Conservation (phyloP, 495 filamentous ascomycete species). For the Neurospora cerealis region DNA sequence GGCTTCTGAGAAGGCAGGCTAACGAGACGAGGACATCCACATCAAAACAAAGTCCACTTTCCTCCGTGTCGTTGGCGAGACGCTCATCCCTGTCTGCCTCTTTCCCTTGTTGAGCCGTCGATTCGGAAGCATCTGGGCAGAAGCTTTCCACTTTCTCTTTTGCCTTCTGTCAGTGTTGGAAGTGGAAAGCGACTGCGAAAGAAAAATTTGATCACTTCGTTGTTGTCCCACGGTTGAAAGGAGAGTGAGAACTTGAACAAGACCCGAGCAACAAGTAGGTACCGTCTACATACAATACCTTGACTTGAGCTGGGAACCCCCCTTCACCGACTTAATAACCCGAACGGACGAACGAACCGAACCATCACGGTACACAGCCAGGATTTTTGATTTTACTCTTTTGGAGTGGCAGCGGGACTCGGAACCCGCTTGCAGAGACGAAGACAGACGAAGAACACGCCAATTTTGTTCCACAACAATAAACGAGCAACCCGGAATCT, state of each 20-base stretch:
- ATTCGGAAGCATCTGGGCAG: background rate
- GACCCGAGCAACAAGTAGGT: background rate
- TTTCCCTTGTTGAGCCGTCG: constrained; percentile 1
- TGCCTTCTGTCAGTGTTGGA: background rate
- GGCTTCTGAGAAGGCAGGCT: background rate
- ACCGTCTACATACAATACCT: background rate
- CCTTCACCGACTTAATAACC: background rate
- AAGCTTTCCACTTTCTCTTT: constrained; percentile 6
- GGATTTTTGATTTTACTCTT: background rate
- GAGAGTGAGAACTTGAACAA: background rate
- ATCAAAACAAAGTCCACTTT: background rate
- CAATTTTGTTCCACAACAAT: background rate
- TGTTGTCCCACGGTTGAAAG: background rate
- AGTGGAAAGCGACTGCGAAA: background rate
- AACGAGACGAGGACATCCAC: background rate
- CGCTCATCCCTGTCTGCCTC: constrained; percentile 7
- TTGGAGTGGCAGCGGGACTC: background rate
- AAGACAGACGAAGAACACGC: background rate
- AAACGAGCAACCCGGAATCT: background rate
- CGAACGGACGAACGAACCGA: background rate
- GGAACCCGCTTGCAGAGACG: background rate
- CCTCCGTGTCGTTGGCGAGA: background rate
- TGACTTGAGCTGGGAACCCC: background rate
- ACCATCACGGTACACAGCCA: background rate
- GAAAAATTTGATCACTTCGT: background rate